phyloP scores from a whole-genome alignment of 805 yeast species.

The Candida sithepensis region DNA sequence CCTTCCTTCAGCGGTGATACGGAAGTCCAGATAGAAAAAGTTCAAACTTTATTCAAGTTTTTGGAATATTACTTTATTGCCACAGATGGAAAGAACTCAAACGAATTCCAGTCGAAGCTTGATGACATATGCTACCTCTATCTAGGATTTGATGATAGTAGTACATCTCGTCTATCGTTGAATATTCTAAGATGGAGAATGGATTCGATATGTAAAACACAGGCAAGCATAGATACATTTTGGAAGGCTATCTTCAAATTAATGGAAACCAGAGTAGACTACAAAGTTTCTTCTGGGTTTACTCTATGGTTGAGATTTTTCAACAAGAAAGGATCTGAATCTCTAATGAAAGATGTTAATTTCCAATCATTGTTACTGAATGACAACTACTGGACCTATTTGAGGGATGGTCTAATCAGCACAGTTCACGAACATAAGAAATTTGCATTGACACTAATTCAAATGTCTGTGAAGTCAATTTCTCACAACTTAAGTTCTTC shows the following conservation, averaged over 20 bases:
- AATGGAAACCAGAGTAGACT: slow-evolving; percentile 25
- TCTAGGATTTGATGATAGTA: slow-evolving; percentile 36
- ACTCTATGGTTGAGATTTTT: slow-evolving; percentile 57
- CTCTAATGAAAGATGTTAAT: slow-evolving; percentile 6
- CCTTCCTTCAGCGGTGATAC: neutral
- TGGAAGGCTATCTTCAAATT: slow-evolving; percentile 47
- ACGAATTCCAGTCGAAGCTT: slow-evolving; percentile 7
- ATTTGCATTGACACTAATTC: slow-evolving; percentile 61
- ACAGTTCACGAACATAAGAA: slow-evolving; percentile 65
- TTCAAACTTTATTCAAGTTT: slow-evolving; percentile 29
- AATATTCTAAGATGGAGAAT: slow-evolving; percentile 55
- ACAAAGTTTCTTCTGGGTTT: slow-evolving; percentile 38
- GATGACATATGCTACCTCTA: slow-evolving; percentile 32
- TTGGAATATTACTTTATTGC: slow-evolving; percentile 35
- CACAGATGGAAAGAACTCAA: slow-evolving; percentile 12
- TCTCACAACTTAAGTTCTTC: slow-evolving; percentile 31
- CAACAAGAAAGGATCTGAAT: slow-evolving; percentile 18
- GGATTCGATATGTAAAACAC: slow-evolving; percentile 23
- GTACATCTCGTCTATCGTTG: slow-evolving; percentile 35
- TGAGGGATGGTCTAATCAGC: slow-evolving; percentile 56
- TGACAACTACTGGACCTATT: slow-evolving; percentile 48
- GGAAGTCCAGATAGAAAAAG: slow-evolving; percentile 3
- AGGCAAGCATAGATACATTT: slow-evolving; percentile 23
- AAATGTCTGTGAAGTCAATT: slow-evolving; percentile 51
- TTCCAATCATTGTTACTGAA: slow-evolving; percentile 30